A percentile compares a stretch with the other conserved stretches of the same genome.
phyloP scores from a whole-genome alignment of 768 basidiomycete species.

The Hortiboletus flavorubellus region DNA sequence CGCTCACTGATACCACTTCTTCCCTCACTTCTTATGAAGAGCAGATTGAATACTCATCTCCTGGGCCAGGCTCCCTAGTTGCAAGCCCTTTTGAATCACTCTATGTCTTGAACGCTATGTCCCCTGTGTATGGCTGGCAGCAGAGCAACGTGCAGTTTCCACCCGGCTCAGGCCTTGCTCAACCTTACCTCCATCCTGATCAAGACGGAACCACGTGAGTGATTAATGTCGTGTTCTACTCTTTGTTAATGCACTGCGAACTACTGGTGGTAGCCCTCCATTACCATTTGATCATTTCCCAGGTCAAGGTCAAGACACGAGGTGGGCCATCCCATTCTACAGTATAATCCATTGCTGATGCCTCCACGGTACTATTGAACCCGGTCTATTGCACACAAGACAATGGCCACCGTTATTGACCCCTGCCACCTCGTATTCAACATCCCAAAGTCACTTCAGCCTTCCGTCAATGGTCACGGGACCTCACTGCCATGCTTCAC shows the following conservation, averaged over 20 bases:
- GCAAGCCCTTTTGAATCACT: neutral
- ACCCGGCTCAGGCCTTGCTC: too few relatives aligned
- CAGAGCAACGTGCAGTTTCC: neutral
- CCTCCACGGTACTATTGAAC: neutral
- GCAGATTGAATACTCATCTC: too few relatives aligned
- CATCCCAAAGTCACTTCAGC: too few relatives aligned
- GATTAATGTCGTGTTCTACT: neutral
- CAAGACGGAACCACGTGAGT: neutral
- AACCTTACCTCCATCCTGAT: neutral
- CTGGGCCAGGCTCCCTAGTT: neutral
- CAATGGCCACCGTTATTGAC: neutral
- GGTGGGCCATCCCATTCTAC: neutral
- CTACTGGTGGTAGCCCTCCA: neutral
- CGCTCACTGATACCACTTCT: neutral
- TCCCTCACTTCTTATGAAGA: neutral
- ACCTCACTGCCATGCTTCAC: too few relatives aligned
- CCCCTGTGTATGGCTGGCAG: neutral
- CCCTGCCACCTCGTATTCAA: too few relatives aligned
- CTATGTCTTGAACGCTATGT: too few relatives aligned
- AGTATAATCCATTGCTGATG: neutral
- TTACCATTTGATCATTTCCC: too few relatives aligned
- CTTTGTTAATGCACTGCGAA: too few relatives aligned
- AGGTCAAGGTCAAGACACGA: neutral
- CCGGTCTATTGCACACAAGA: neutral
- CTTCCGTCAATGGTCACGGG: too few relatives aligned